A percentile compares a stretch with the other conserved stretches of the same genome.
Conservation (phyloP, 805 yeast genomes). For the Sugiyamaella qingdaonensis region DNA sequence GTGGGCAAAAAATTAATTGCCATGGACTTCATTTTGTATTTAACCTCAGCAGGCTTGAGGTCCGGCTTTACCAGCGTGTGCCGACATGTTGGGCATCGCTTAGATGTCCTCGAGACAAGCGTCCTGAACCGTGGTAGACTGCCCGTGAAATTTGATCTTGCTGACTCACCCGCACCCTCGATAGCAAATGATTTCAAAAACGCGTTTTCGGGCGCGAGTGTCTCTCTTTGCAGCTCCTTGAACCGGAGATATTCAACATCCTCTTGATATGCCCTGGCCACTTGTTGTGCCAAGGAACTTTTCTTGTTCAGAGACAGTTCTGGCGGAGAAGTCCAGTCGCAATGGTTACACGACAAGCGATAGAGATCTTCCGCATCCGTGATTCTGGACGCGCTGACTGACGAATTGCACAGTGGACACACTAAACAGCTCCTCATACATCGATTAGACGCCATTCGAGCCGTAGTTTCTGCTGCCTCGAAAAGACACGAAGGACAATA, state of each 20-base stretch:
- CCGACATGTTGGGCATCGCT: constrained; percentile 32
- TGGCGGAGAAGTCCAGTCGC: constrained; percentile 20
- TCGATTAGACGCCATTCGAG: constrained; percentile 23
- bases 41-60: constrained; percentile 21
- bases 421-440: constrained; percentile 35
- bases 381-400: constrained; percentile 10
- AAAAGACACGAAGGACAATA: constrained; percentile 37
- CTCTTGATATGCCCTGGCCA: not conserved
- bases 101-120: constrained; percentile 28
- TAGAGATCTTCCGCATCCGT: constrained; percentile 12
- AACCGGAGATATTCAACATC: constrained; percentile 5
- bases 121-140: constrained; percentile 26
- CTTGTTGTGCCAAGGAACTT: constrained; percentile 17
- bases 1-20: constrained; percentile 29
- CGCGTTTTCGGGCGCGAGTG: not conserved
- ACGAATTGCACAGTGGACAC: constrained; percentile 33
- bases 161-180: not conserved
- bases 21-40: constrained; percentile 21
- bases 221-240: not conserved
- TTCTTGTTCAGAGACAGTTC: constrained; percentile 15
- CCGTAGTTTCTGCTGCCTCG: constrained; percentile 28
- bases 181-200: not conserved
- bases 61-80: constrained; percentile 33
- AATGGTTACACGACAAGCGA: constrained; percentile 22
- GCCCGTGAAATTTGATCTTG: not conserved